A percentile compares a stretch with the other conserved stretches of the same genome.
Evolutionary conservation across 495 filamentous ascomycete genomes (phyloP).

Genomic region (Xylaria acuta): DNA sequence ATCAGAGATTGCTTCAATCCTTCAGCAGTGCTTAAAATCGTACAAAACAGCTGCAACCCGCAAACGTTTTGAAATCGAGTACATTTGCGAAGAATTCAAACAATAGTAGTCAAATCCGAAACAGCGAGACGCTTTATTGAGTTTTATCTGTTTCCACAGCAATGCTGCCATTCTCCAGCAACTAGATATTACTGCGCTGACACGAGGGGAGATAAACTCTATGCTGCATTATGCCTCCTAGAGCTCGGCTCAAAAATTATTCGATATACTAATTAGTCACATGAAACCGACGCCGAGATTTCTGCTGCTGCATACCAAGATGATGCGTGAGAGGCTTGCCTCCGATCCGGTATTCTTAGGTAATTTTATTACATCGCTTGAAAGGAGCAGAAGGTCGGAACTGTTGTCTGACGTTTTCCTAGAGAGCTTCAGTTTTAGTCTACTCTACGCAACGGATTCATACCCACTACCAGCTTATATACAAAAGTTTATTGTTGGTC

Average conservation of each 20-base stretch:
- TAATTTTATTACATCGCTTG: neutral
- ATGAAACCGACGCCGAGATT: neutral
- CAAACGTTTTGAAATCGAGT: neutral
- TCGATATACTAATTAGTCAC: neutral
- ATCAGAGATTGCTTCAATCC: neutral
- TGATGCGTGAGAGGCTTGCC: slow-evolving; percentile 3
- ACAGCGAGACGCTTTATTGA: neutral
- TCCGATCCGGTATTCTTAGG: neutral
- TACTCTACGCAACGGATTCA: neutral
- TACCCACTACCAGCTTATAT: neutral
- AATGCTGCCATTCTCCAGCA: slow-evolving; percentile 6
- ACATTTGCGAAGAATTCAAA: slow-evolving; percentile 9
- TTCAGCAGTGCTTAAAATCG: neutral
- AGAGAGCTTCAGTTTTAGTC: neutral
- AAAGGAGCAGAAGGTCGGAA: neutral
- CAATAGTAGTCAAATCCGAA: neutral
- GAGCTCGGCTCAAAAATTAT: neutral
- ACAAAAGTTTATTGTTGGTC: neutral
- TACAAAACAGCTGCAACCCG: neutral
- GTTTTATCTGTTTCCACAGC: neutral
- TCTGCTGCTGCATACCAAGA: neutral
- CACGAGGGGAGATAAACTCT: neutral
- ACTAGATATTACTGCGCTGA: neutral
- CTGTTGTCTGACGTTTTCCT: neutral
- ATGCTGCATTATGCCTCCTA: neutral